phyloP scores from a whole-genome alignment of 176 grass and related monocot species.

The Pharus latifolius region DNA sequence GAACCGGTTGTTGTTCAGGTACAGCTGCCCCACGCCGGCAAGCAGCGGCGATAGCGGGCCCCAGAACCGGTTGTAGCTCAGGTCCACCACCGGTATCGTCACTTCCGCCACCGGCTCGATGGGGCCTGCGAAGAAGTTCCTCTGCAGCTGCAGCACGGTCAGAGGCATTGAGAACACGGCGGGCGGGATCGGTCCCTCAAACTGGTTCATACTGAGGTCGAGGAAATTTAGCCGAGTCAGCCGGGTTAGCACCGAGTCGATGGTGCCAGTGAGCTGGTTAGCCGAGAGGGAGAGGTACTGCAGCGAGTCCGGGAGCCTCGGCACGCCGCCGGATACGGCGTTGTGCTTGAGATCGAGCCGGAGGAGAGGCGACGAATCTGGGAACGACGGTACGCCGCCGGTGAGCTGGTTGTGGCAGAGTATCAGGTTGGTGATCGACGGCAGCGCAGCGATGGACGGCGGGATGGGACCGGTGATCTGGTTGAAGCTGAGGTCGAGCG shows the following conservation, averaged over 20 bases:
- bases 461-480: constrained; percentile 61
- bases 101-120: constrained; percentile 49
- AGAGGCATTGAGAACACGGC: constrained; percentile 61
- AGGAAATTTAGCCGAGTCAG: constrained; percentile 61
- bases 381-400: constrained; percentile 56
- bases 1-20: constrained; percentile 97
- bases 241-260: constrained; percentile 35
- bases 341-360: constrained; percentile 87
- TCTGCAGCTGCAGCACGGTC: constrained; percentile 76
- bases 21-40: constrained; percentile 61
- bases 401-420: constrained; percentile 81
- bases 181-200: constrained; percentile 54
- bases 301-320: constrained; percentile 35
- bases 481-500: constrained; percentile 94
- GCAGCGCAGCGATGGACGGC: constrained; percentile 39
- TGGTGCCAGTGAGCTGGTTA: constrained; percentile 48
- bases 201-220: constrained; percentile 80
- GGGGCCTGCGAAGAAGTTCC: constrained; percentile 66
- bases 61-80: constrained; percentile 82
- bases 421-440: constrained; percentile 60
- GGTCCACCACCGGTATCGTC: constrained; percentile 62
- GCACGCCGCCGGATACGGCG: constrained; percentile 40
- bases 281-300: constrained; percentile 70
- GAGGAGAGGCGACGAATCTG: constrained; percentile 46
- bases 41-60: constrained; percentile 66